phyloP scores from a whole-genome alignment of 495 filamentous ascomycete genomes.

The Melanomma pulvis-pyrius region DNA sequence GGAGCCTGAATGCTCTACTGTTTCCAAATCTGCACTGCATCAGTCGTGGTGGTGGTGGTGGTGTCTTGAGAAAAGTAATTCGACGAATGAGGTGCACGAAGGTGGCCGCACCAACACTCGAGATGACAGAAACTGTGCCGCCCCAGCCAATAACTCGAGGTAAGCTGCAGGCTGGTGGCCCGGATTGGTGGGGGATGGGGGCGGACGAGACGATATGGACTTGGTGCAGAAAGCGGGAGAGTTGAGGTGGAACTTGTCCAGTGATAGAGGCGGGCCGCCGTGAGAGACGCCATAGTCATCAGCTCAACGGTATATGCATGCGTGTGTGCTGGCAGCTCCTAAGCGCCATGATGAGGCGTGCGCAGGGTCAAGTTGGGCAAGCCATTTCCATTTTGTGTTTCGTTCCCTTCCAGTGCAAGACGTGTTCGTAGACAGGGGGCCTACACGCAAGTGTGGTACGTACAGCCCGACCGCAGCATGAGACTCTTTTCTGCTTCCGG shows the following conservation, averaged over 20 bases:
- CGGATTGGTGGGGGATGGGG: constrained; percentile 12
- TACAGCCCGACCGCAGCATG: neutral
- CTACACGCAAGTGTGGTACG: neutral
- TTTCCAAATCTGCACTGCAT: no score
- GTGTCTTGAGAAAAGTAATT: neutral
- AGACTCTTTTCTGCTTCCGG: neutral
- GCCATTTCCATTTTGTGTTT: no score
- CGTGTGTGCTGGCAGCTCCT: no score
- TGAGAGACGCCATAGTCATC: no score
- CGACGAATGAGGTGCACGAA: constrained; percentile 6
- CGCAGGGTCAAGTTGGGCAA: no score
- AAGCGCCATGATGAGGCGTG: no score
- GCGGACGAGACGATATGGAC: neutral
- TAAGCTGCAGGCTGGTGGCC: constrained; percentile 10
- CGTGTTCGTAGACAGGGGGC: neutral
- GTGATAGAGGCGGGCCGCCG: neutral
- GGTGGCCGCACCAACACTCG: constrained; percentile 11
- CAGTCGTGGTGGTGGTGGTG: no score
- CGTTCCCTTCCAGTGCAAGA: no score
- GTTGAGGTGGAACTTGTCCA: constrained; percentile 17
- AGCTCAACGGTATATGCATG: neutral
- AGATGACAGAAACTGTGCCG: constrained; percentile 24
- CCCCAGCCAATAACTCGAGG: constrained; percentile 14
- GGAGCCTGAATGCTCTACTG: no score
- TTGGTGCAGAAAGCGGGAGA: neutral